Percentiles rank a stretch among this genome's conserved stretches.
Evolutionary conservation across 768 basidiomycete species (phyloP).

Genomic region (Naganishia kalamii): DNA sequence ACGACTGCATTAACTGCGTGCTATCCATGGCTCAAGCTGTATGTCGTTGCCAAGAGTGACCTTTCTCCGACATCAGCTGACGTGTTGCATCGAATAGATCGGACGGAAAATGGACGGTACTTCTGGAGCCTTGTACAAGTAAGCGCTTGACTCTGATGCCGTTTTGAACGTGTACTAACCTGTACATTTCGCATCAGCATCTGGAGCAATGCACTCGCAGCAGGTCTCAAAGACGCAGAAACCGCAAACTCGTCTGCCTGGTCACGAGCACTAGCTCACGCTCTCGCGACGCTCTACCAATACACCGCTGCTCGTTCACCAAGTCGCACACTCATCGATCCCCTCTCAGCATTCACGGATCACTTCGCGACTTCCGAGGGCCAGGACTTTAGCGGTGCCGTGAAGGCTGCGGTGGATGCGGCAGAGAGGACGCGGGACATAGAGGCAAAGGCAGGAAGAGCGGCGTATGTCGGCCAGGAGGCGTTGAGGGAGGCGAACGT

Average conservation of each 20-base stretch:
- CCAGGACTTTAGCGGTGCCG: slow-evolving; percentile 55
- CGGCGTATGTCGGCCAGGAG: slow-evolving; percentile 63
- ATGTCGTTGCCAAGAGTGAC: no score
- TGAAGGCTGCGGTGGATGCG: slow-evolving; percentile 58
- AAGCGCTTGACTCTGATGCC: no score
- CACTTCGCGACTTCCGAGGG: slow-evolving; percentile 47
- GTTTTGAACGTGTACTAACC: no score
- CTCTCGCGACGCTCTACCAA: slow-evolving; percentile 34
- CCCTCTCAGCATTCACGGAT: slow-evolving; percentile 68
- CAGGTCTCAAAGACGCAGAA: slow-evolving; percentile 55
- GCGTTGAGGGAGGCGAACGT: slow-evolving; percentile 57
- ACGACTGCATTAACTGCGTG: slow-evolving; percentile 57
- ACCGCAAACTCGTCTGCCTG: slow-evolving; percentile 53
- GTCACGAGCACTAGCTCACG: slow-evolving; percentile 55
- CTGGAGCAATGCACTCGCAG: slow-evolving; percentile 58
- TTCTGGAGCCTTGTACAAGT: slow-evolving; percentile 81
- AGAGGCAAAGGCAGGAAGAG: slow-evolving; percentile 78
- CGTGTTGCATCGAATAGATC: no score
- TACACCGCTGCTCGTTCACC: slow-evolving; percentile 62
- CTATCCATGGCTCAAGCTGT: slow-evolving; percentile 63
- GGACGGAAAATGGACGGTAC: slow-evolving; percentile 88
- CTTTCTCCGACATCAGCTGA: no score
- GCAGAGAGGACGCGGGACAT: slow-evolving; percentile 69
- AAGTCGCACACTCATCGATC: slow-evolving; percentile 87
- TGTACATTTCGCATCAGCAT: no score